Percentiles rank a stretch among this genome's conserved stretches.
phyloP scores from a whole-genome alignment of 2,329 filamentous ascomycete genomes.

The Cordyceps fumosorosea region DNA sequence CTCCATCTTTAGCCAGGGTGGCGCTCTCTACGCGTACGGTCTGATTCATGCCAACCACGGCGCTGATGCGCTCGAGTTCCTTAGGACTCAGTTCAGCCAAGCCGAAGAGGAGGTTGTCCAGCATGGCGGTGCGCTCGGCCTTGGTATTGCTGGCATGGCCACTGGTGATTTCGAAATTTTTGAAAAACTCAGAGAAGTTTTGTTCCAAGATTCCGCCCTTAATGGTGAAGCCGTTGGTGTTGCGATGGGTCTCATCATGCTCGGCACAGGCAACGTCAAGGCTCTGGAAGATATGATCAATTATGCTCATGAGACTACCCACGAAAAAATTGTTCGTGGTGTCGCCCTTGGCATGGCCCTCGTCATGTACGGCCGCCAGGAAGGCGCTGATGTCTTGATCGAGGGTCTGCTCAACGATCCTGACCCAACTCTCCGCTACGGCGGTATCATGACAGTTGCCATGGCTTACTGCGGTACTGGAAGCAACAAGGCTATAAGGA shows the following conservation, averaged over 20 bases:
- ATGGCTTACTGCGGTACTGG: constrained; percentile 95
- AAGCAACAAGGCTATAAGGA: constrained; percentile 97
- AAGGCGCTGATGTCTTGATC: constrained; percentile 89
- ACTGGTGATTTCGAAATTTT: constrained; percentile 88
- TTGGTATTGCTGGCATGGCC: constrained; percentile 96
- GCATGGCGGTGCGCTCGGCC: constrained; percentile 88
- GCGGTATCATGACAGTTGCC: constrained; percentile 97
- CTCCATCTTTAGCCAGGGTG: constrained; percentile 92
- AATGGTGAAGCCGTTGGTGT: constrained; percentile 96
- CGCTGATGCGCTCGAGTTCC: constrained; percentile 76
- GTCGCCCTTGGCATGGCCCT: constrained; percentile 94
- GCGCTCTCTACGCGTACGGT: constrained; percentile 90
- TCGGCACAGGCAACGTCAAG: constrained; percentile 92
- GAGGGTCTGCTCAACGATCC: constrained; percentile 89
- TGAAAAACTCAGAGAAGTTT: constrained; percentile 78
- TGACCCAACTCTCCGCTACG: constrained; percentile 88
- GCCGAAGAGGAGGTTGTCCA: constrained; percentile 90
- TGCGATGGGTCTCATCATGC: constrained; percentile 95
- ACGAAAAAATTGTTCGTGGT: constrained; percentile 97
- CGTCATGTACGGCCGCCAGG: constrained; percentile 96
- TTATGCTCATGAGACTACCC: constrained; percentile 94
- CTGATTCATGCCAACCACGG: constrained; percentile 97
- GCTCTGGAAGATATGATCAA: constrained; percentile 95
- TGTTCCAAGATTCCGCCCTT: constrained; percentile 90
- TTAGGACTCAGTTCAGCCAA: constrained; percentile 66